Evolutionary conservation across 441 rosid species (phyloP), one percentile per base, ranked within the genome.

Genomic region (Erodium moschatum): DNA sequence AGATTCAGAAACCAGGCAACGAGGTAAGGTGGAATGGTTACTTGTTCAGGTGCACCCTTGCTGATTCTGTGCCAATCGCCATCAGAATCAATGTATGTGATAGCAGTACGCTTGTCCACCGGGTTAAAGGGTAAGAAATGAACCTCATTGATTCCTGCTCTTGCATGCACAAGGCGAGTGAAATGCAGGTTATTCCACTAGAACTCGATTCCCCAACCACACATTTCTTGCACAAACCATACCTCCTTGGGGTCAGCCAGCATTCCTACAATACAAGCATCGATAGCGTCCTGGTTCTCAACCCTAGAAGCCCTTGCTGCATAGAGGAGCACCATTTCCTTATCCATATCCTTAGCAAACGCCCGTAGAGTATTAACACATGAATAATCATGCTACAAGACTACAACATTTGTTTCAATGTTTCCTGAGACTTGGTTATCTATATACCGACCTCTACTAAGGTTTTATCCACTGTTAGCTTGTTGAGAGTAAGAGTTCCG

Each of bases 271-370:
- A 87, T 83, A 40, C 90, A 85, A 70, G 88, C 83, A 79, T 87
- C 92, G 58, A 87, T 85, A 35, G 92, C 90, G 74, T 87, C 92
- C 68, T 87, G 92, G 69, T 87, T 87, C 69, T 85, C 88, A 67
- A 84, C 82, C 74, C 92, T 78, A 12, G 90, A 87, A 8, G 92
- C 92, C 71, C 90, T 83, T 60, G 92, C 92, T 1, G 84, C 92
- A 11, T 76, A 77, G 69, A 85, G 76, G 63, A 87, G 74, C 27
- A 87, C 69, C 24, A 73, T 76, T 4, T 87, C 87, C 64, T 81
- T 81, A 72, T 87, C 90, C 27, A 77, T 42, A 46, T 83, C 81
- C 70, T 81, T 82, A 6, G 74, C 71, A 61, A 87, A 82, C 9
- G 72, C 80, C 84, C 78, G 77, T 65, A 42, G 33, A 72, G 56